phyloP scores from a whole-genome alignment of 371 early-diverging fungal genomes.

The Syncephalis plumigaleata region DNA sequence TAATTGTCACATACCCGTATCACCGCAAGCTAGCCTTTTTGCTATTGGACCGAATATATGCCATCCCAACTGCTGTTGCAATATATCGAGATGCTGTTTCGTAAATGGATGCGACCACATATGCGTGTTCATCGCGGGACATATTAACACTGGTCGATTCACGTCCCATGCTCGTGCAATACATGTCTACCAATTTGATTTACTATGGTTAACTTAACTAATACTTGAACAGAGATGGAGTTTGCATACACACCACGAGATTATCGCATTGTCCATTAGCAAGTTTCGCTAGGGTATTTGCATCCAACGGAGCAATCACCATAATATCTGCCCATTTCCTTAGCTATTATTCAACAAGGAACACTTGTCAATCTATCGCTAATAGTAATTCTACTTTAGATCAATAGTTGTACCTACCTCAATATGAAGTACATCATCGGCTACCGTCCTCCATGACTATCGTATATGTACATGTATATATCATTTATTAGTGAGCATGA shows the following conservation, averaged over 20 bases:
- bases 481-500: neutral
- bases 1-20: conserved; percentile 34
- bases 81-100: conserved; percentile 32
- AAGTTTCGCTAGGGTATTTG: conserved; percentile 86
- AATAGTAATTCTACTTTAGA: neutral
- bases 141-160: conserved; percentile 43
- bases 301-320: conserved; percentile 81
- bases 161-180: conserved; percentile 83
- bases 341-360: conserved; percentile 35
- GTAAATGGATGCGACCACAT: conserved; percentile 96
- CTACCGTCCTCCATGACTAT: conserved; percentile 59
- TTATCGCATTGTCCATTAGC: conserved; percentile 91
- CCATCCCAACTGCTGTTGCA: conserved; percentile 32
- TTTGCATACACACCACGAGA: conserved; percentile 38
- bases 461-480: neutral
- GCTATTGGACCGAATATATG: conserved; percentile 57
- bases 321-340: conserved; percentile 91
- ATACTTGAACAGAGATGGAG: neutral
- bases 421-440: conserved; percentile 90
- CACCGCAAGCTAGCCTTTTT: conserved; percentile 86
- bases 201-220: neutral
- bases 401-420: conserved; percentile 30
- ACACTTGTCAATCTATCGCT: no score
- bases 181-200: conserved; percentile 73
- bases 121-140: conserved; percentile 95